A percentile compares a stretch with the other conserved stretches of the same genome.
These are phyloP conservation scores for Aureobasidium lini DNA, from an alignment of 2,329 filamentous ascomycete genomes.

Conservation along the genomic window DNA sequence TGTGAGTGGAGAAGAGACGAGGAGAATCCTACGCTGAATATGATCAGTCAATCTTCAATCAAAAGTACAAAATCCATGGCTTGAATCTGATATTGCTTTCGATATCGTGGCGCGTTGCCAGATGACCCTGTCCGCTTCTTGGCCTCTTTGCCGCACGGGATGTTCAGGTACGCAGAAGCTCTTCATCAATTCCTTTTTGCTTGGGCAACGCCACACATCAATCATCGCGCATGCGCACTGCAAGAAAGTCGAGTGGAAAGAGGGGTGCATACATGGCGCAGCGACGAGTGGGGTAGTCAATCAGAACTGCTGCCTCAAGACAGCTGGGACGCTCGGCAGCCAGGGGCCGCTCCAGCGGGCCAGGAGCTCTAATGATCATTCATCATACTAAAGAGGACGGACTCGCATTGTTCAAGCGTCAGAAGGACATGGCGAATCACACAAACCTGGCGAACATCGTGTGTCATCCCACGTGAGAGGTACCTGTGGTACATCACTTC, in stretches of 20 bases:
- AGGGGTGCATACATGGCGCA: constrained; percentile 5
- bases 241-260: constrained; percentile 2
- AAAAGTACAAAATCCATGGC: neutral
- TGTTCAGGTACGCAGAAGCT: constrained; percentile 11
- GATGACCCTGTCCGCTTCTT: constrained; percentile 10
- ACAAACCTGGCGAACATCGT: neutral
- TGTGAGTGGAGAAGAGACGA: neutral
- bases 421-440: neutral
- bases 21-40: neutral
- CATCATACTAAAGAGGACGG: neutral
- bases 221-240: neutral
- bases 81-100: neutral
- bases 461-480: neutral
- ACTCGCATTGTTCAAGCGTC: neutral
- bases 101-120: constrained; percentile 6
- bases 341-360: neutral
- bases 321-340: neutral
- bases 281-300: neutral
- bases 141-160: neutral
- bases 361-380: neutral
- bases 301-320: neutral
- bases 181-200: neutral
- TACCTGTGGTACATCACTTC: neutral
- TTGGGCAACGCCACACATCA: neutral
- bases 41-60: constrained; percentile 2